Evolutionary conservation across 257 asterid genomes (phyloP), one percentile per base, ranked within the genome.

Genomic region (Ilex asprella): DNA sequence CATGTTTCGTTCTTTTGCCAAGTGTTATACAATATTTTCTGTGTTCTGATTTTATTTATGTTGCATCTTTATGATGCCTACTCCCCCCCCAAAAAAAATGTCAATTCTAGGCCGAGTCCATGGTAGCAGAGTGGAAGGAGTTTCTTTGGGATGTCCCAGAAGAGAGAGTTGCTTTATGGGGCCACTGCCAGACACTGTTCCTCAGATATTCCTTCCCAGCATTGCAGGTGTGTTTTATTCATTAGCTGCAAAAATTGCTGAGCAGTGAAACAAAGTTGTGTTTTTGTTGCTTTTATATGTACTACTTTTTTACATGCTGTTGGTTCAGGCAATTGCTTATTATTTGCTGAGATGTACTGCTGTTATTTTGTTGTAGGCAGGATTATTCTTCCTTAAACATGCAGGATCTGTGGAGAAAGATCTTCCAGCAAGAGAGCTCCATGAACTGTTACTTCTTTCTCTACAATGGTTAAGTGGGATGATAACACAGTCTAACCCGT

Each of bases 71-170:
- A 2, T 35, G 41, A 35, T 35, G 2, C 41, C 41, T 1, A 0
- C 8, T 1, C 8, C 8, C 41, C 41, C 8, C 41, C 27, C 41
- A 35, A 35, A 35, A 35, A 35, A 21, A 44, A 44, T 44, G 50
- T 44, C 9, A 44, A 49, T 49, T 16, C 11, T 53, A 93, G 99
- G 99, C 97, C 72, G 96, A 89, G 78, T 91, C 97, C 82, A 86
- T 93, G 97, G 97, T 93, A 62, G 78, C 94, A 27, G 99, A 93
- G 70, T 93, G 97, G 95, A 93, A 87, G 79, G 96, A 93, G 81
- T 93, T 85, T 71, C 96, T 93, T 56, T 89, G 96, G 99, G 96
- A 93, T 78, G 95, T 93, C 73, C 91, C 91, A 56, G 99, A 89
- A 76, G 99, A 93, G 87, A 86, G 99, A 78, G 84, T 65, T 76